Conservation (phyloP, 495 filamentous ascomycete genomes). For the Trypethelium eluteriae region DNA sequence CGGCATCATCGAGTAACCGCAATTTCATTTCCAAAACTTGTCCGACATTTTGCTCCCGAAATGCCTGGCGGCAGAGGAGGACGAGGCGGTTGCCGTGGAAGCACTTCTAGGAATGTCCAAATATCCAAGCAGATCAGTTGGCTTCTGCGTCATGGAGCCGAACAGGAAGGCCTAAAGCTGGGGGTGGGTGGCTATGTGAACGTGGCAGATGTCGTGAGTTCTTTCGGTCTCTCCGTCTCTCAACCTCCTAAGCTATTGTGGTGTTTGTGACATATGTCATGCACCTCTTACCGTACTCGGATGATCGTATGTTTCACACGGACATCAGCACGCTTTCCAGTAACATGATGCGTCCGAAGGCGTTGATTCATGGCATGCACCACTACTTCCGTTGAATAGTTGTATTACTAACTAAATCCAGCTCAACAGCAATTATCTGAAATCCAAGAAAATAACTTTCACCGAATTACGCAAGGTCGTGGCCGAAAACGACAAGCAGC, state of each 20-base stretch:
- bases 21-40: background rate
- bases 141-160: conserved; percentile 76
- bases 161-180: conserved; percentile 65
- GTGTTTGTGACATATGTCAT: background rate
- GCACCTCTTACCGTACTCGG: background rate
- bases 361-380: background rate
- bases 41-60: background rate
- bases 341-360: too few species aligned
- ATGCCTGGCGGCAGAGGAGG: conserved; percentile 25
- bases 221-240: conserved; percentile 13
- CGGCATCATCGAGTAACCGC: background rate
- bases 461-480: conserved; percentile 66
- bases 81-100: conserved; percentile 32
- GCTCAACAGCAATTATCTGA: conserved; percentile 64
- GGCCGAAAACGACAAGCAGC: conserved; percentile 75
- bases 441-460: conserved; percentile 62
- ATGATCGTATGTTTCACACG: background rate
- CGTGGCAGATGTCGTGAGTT: conserved; percentile 68
- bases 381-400: background rate
- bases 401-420: conserved; percentile 28
- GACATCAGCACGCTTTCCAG: background rate
- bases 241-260: background rate
- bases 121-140: conserved; percentile 76
- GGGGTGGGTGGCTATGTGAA: conserved; percentile 73
- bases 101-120: conserved; percentile 48